Percentiles rank a stretch among this genome's conserved stretches.
Evolutionary conservation across 306 rosid genomes (phyloP).

Genomic region (Cucurbita maxima): DNA sequence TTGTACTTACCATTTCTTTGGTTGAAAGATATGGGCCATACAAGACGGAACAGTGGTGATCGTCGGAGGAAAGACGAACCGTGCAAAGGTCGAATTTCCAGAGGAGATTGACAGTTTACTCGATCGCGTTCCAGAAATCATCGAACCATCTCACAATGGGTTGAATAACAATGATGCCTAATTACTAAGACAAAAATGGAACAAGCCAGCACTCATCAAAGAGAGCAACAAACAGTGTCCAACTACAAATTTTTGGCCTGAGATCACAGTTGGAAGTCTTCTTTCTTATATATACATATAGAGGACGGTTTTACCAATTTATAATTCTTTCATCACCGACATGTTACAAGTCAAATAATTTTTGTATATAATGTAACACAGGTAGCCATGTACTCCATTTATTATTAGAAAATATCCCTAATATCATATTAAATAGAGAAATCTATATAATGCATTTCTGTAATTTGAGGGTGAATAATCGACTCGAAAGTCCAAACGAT

Average conservation of each 20-base stretch:
- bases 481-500: not conserved
- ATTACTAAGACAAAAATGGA: slow-evolving; percentile 15
- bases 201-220: no score
- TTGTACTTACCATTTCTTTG: slow-evolving; percentile 7
- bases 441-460: not conserved
- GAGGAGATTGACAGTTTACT: slow-evolving; percentile 73
- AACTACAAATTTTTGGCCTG: not conserved
- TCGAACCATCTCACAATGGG: slow-evolving; percentile 33
- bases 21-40: slow-evolving; percentile 74
- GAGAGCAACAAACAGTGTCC: not conserved
- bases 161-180: slow-evolving; percentile 27
- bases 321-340: not conserved
- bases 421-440: not conserved
- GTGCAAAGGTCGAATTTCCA: slow-evolving; percentile 76
- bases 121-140: slow-evolving; percentile 62
- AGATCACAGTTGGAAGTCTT: not conserved
- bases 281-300: not conserved
- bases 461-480: not conserved
- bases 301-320: not conserved
- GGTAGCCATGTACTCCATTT: not conserved
- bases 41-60: slow-evolving; percentile 82
- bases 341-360: not conserved
- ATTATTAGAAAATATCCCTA: not conserved
- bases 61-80: slow-evolving; percentile 76
- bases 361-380: not conserved